These are phyloP conservation scores for Chalaropsis thielavioides DNA, from an alignment of 2,329 filamentous ascomycete genomes.

Conservation along the genomic window DNA sequence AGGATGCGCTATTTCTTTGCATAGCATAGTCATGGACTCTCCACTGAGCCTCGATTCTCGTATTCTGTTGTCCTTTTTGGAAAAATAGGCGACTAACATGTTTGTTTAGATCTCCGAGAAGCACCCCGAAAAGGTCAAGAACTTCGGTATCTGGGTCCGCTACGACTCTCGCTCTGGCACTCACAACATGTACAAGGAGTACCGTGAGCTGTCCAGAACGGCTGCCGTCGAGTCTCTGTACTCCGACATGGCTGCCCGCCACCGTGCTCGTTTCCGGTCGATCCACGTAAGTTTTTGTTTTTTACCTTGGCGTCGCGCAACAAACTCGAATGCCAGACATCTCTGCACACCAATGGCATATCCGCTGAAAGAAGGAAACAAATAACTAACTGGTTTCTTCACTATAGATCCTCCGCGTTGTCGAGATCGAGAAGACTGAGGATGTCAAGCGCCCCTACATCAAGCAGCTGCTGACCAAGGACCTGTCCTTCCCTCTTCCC, in stretches of 20 bases:
- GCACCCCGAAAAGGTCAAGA: slow-evolving; percentile 99
- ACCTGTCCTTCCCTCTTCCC: slow-evolving; percentile 95
- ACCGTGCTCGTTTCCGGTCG: slow-evolving; percentile 89
- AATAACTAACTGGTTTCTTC: background rate
- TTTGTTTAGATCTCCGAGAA: slow-evolving; percentile 78
- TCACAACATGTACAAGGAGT: slow-evolving; percentile 99
- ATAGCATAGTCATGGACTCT: background rate
- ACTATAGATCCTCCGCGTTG: slow-evolving; percentile 82
- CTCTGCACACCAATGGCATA: too few relatives aligned
- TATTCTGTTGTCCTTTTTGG: background rate
- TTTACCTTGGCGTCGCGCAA: background rate
- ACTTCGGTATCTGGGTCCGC: slow-evolving; percentile 99
- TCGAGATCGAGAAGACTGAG: slow-evolving; percentile 88
- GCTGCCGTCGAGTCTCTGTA: slow-evolving; percentile 95
- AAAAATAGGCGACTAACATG: background rate
- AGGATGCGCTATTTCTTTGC: background rate
- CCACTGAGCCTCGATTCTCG: background rate
- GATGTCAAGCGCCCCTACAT: slow-evolving; percentile 98
- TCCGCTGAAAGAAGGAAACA: background rate
- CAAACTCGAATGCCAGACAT: background rate
- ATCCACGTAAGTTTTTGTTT: slow-evolving; percentile 66
- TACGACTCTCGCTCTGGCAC: slow-evolving; percentile 99
- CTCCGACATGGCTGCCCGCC: slow-evolving; percentile 98
- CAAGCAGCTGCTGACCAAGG: slow-evolving; percentile 92
- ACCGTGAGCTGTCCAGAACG: slow-evolving; percentile 94